Evolutionary conservation across 2,329 filamentous ascomycete genomes (phyloP).

Genomic region (Cordyceps militaris): DNA sequence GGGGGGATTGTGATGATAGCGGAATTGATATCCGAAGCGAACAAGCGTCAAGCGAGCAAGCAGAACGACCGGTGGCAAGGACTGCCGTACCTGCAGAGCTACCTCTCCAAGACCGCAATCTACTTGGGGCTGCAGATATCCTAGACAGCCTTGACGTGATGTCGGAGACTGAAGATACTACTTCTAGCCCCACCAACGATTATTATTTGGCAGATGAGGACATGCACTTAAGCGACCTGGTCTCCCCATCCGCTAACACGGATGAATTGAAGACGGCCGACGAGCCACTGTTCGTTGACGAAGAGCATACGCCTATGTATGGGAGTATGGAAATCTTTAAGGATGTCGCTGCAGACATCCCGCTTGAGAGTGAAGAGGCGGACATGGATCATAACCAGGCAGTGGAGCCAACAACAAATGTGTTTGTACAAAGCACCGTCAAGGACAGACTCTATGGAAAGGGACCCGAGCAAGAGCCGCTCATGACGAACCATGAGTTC

Average conservation of each 20-base stretch:
- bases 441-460: background rate
- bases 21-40: conserved; percentile 8
- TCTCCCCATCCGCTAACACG: background rate
- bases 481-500: background rate
- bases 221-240: background rate
- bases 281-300: background rate
- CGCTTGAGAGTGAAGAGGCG: background rate
- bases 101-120: background rate
- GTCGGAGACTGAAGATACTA: background rate
- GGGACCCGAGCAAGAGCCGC: background rate
- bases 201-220: background rate
- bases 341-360: background rate
- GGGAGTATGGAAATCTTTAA: background rate
- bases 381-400: background rate
- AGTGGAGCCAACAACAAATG: background rate
- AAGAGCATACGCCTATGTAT: background rate
- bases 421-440: background rate
- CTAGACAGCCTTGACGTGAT: conserved; percentile 4
- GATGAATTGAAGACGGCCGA: background rate
- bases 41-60: background rate
- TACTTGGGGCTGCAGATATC: background rate
- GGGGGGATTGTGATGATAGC: conserved; percentile 1
- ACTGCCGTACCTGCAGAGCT: background rate
- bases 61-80: background rate
- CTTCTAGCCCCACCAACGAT: background rate